phyloP scores from a whole-genome alignment of 306 rosid genomes.

The Vigna mungo region DNA sequence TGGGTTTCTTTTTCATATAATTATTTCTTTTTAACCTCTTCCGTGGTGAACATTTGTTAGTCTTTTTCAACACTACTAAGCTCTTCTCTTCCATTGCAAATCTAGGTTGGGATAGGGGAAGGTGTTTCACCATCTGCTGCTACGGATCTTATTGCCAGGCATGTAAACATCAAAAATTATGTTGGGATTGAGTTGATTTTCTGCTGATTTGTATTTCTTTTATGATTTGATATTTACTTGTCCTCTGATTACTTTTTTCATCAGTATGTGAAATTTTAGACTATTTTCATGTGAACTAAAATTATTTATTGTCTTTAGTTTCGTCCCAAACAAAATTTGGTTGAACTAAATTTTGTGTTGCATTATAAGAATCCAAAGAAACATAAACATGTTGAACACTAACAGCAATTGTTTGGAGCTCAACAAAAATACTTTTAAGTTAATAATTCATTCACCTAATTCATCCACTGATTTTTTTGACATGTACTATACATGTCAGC shows the following conservation, averaged over 20 bases:
- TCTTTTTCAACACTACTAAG: slow-evolving; percentile 38
- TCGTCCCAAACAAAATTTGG: background rate
- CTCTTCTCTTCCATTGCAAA: slow-evolving; percentile 39
- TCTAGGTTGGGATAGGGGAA: slow-evolving; percentile 99
- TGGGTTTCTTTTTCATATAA: background rate
- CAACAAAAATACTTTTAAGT: slow-evolving; percentile 28
- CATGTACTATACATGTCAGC: slow-evolving; percentile 1
- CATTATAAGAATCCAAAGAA: slow-evolving; percentile 12
- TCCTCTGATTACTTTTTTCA: background rate
- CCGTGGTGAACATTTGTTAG: slow-evolving; percentile 24
- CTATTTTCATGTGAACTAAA: background rate
- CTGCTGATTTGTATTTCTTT: slow-evolving; percentile 13
- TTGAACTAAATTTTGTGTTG: background rate
- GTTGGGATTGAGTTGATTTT: slow-evolving; percentile 31
- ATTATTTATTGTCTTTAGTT: background rate
- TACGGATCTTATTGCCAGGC: slow-evolving; percentile 98
- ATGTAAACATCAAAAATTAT: slow-evolving; percentile 54
- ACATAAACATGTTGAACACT: slow-evolving; percentile 29
- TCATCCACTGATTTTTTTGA: slow-evolving; percentile 5
- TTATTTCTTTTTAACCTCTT: background rate
- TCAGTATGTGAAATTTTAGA: slow-evolving; percentile 19
- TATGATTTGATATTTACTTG: no score
- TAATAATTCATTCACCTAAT: slow-evolving; percentile 7
- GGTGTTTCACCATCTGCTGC: slow-evolving; percentile 99
- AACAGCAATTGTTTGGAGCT: slow-evolving; percentile 19